Conservation (phyloP, 306 rosid species). For the Vachellia collinsii region DNA sequence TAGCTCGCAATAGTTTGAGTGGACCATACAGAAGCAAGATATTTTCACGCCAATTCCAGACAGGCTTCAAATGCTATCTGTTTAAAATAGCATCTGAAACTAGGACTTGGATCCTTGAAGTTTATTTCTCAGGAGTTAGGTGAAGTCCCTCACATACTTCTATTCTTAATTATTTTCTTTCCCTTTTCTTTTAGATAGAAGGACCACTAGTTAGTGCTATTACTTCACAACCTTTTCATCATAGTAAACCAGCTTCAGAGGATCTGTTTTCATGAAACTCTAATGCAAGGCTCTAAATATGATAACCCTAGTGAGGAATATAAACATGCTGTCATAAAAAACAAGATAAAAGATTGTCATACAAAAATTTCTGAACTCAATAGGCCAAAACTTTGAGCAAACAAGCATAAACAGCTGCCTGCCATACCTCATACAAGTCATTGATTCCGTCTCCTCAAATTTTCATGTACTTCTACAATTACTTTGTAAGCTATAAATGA, state of each 20-base stretch:
- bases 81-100: neutral
- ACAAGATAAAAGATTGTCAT: conserved; percentile 1
- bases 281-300: neutral
- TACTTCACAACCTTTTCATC: neutral
- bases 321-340: neutral
- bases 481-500: no score
- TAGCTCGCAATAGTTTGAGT: neutral
- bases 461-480: conserved; percentile 5
- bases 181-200: neutral
- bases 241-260: neutral
- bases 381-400: neutral
- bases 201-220: neutral
- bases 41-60: neutral
- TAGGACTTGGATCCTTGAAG: no score
- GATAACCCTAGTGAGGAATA: neutral
- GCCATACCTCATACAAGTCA: neutral
- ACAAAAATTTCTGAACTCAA: conserved; percentile 1
- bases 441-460: conserved; percentile 4
- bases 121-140: no score
- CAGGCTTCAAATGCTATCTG: neutral
- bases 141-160: neutral
- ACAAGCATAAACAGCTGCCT: neutral
- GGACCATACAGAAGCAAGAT: neutral
- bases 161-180: neutral
- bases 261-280: neutral